Evolutionary conservation across 108 stramenopile genomes (phyloP).

Genomic region (Skeletonema potamos): DNA sequence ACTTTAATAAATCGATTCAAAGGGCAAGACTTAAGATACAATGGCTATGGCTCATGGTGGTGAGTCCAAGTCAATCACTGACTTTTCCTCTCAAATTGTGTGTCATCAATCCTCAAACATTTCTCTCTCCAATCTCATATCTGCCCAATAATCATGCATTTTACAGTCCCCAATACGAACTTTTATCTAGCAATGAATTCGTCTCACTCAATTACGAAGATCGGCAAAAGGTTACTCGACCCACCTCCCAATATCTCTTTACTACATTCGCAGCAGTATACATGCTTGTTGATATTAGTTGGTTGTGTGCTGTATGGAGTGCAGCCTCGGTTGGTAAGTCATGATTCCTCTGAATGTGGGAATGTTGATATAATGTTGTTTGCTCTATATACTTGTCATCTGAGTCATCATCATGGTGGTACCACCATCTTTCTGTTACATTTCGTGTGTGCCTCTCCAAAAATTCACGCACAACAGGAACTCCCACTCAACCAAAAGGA

Average conservation of each 20-base stretch:
- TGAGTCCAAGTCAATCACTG: not conserved
- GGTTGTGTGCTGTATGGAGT: conserved; percentile 8
- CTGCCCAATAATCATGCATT: too few relatives aligned
- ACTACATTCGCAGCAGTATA: not conserved
- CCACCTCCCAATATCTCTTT: not conserved
- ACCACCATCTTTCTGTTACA: too few relatives aligned
- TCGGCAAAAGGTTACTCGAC: not conserved
- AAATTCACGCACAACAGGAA: too few relatives aligned
- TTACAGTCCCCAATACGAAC: not conserved
- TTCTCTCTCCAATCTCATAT: too few relatives aligned
- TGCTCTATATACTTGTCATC: too few relatives aligned
- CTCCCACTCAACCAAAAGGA: conserved; percentile 5
- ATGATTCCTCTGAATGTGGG: too few relatives aligned
- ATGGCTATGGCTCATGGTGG: conserved; percentile 32
- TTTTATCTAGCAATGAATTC: not conserved
- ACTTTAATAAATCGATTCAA: conserved; percentile 2
- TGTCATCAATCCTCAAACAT: not conserved
- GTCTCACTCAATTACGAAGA: not conserved
- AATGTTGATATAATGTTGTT: too few relatives aligned
- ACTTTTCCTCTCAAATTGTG: not conserved
- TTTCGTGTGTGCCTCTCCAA: too few relatives aligned
- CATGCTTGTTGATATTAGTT: not conserved
- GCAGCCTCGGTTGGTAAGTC: not conserved
- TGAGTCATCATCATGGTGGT: too few relatives aligned
- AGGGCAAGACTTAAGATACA: conserved; percentile 10